These are phyloP conservation scores for Trametes meyenii DNA, from an alignment of 768 basidiomycete genomes.

Conservation along the genomic window DNA sequence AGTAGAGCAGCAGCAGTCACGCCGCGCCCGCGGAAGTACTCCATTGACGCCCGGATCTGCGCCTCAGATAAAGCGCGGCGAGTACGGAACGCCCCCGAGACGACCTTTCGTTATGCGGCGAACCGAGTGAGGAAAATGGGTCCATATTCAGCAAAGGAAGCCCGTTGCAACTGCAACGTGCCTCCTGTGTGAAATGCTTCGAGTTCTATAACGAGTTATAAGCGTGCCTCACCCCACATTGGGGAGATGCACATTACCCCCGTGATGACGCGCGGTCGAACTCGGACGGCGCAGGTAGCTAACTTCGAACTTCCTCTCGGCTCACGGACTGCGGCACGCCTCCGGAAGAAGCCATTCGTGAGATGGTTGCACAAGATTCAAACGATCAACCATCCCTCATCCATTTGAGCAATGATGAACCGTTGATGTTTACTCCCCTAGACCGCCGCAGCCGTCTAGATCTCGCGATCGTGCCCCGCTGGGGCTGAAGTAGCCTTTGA, in stretches of 20 bases:
- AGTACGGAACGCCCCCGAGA: too few relatives aligned
- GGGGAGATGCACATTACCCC: background rate
- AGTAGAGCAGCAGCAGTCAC: too few relatives aligned
- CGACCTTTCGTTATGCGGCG: too few relatives aligned
- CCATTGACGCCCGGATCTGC: too few relatives aligned
- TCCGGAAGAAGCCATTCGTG: background rate
- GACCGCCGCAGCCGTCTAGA: background rate
- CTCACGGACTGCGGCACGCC: background rate
- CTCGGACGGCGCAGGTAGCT: background rate
- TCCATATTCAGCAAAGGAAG: background rate
- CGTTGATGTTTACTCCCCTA: background rate
- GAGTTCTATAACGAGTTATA: background rate
- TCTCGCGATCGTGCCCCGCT: background rate
- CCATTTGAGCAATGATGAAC: constrained; percentile 7
- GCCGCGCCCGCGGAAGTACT: too few relatives aligned
- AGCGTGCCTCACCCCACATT: background rate
- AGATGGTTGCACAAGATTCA: background rate
- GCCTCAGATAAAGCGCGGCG: too few relatives aligned
- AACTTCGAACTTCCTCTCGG: background rate
- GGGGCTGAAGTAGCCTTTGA: background rate
- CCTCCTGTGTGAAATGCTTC: background rate
- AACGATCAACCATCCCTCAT: background rate
- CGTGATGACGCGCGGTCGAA: background rate
- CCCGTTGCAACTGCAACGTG: background rate
- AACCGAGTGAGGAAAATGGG: too few relatives aligned